These are phyloP conservation scores for Apostasia shenzhenica DNA, from an alignment of 106 monocot species.

Conservation along the genomic window DNA sequence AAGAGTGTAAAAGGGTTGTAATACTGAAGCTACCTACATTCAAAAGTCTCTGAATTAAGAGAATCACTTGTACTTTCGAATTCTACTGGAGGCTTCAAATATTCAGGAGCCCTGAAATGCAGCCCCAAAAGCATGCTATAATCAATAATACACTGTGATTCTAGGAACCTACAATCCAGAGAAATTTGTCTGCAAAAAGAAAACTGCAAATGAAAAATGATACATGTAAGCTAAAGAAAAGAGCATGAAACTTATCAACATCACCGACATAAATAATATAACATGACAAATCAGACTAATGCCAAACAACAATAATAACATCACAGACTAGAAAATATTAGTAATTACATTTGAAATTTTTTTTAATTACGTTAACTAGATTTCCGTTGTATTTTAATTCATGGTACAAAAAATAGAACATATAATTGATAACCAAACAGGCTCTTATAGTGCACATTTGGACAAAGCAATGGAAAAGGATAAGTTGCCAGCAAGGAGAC, in stretches of 20 bases:
- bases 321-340: neutral
- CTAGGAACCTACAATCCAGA: constrained; percentile 78
- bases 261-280: neutral
- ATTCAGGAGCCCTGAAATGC: constrained; percentile 90
- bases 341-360: too few relatives aligned
- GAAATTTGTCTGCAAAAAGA: constrained; percentile 69
- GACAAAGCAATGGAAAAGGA: too few relatives aligned
- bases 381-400: too few relatives aligned
- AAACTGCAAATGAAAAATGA: neutral
- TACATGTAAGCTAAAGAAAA: neutral
- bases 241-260: neutral
- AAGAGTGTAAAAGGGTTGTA: constrained; percentile 11
- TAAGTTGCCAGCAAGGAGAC: too few relatives aligned
- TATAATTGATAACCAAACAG: too few relatives aligned
- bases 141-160: constrained; percentile 92
- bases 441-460: too few relatives aligned
- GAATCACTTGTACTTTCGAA: constrained; percentile 21
- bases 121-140: constrained; percentile 94
- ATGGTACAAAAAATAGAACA: too few relatives aligned
- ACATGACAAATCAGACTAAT: too few relatives aligned
- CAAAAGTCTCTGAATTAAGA: constrained; percentile 16
- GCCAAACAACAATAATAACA: too few relatives aligned
- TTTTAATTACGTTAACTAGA: too few relatives aligned
- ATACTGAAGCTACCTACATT: constrained; percentile 40
- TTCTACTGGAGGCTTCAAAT: constrained; percentile 40